Evolutionary conservation across 768 basidiomycete genomes (phyloP), one percentile per base, ranked within the genome.

Genomic region (Leucogyrophana mollusca): DNA sequence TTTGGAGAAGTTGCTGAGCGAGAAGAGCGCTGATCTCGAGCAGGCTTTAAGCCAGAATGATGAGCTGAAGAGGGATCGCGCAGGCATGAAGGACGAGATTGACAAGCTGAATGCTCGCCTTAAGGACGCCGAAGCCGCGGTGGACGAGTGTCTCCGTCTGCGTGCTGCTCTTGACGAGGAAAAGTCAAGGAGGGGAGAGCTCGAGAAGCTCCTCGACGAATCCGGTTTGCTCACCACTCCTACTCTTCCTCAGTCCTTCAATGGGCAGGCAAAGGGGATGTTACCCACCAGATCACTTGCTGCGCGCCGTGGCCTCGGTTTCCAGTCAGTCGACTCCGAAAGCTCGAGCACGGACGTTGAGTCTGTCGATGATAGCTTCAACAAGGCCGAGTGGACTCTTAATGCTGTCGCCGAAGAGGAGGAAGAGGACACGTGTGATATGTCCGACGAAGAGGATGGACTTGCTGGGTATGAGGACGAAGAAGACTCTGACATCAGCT

Each of bases 271-370:
- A 34, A 55, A 44, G 30, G 13, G 56, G 17, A 34, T 50, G 17
- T 49, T 59, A 4, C 49, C 66, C 25, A 50, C 54, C 9, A 59
- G 56, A 36, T 47, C 59, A 10, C 54, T 50, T n/a, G 56, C 55
- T 49, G 49, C 57, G 34, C 62, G 67, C 57, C 73, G 71, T 38
- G 77, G 77, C 34, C 71, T 78, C 43, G 79, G 80, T 0, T 75
- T 66, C 59, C 64, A 74, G 41, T 87, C 86, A 4, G 62, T 82
- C 10, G 87, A 86, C 54, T 87, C 86, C 2, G 73, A 76, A 52
- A 73, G 78, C 52, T 85, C 83, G 4, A 63, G 68, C 10, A 87
- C 85, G 0, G 85, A 87, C 54, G 83, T 87, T n/a, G 87, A 88
- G 51, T 74, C 72, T 2, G 60, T 69, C 13, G 78, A 79, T 34